These are phyloP conservation scores for Calonectria pteridis DNA, from an alignment of 2,329 filamentous ascomycete genomes.

Conservation along the genomic window DNA sequence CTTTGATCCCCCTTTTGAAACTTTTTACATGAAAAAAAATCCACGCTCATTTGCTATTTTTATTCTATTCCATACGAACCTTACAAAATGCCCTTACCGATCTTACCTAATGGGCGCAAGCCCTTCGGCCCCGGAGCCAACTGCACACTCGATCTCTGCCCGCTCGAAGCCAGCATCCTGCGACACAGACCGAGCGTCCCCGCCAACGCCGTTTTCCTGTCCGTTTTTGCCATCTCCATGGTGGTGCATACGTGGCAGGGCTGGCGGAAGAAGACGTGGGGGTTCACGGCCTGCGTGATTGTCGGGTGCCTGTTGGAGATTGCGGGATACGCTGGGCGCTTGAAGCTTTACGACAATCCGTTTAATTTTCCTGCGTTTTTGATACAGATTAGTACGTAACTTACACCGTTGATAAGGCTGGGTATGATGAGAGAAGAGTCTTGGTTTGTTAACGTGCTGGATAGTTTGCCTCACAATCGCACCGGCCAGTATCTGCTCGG, in stretches of 20 bases:
- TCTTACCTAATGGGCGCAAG: conserved; percentile 38
- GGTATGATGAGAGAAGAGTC: neutral
- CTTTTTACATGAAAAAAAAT: neutral
- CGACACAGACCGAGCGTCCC: conserved; percentile 39
- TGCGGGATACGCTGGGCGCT: conserved; percentile 70
- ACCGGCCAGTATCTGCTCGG: conserved; percentile 46
- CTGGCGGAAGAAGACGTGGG: conserved; percentile 43
- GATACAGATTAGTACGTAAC: conserved; percentile 70
- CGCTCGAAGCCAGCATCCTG: conserved; percentile 40
- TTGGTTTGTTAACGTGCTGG: neutral
- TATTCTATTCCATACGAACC: neutral
- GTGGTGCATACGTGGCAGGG: conserved; percentile 38
- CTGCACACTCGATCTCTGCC: conserved; percentile 42
- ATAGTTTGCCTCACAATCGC: conserved; percentile 49
- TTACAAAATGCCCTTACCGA: conserved; percentile 19
- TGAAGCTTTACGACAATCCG: conserved; percentile 67
- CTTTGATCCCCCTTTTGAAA: neutral
- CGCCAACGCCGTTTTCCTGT: conserved; percentile 37
- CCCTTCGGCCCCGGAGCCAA: conserved; percentile 41
- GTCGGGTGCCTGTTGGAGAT: conserved; percentile 68
- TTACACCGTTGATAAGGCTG: neutral
- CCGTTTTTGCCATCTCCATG: conserved; percentile 36
- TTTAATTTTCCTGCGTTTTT: conserved; percentile 70
- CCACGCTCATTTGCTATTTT: neutral
- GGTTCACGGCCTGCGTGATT: conserved; percentile 62